Conservation (phyloP, 345 rosid genomes). For the Lagerstroemia speciosa region DNA sequence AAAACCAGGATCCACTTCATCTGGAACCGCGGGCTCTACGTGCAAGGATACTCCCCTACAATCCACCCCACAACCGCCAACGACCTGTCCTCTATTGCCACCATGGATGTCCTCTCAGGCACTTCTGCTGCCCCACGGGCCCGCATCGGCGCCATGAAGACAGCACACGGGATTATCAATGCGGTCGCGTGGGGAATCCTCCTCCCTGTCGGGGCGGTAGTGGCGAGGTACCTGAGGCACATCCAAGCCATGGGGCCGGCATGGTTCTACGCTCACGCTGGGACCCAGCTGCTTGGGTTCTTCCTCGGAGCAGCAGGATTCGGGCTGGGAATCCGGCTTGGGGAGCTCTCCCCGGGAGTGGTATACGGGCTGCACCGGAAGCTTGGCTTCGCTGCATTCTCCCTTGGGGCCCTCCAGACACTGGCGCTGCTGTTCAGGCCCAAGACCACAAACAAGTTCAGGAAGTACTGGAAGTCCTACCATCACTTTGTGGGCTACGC, state of each 20-base stretch:
- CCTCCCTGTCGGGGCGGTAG: constrained; percentile 58
- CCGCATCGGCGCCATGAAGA: constrained; percentile 30
- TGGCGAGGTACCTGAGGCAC: constrained; percentile 72
- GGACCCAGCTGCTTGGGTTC: constrained; percentile 47
- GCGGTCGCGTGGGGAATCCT: constrained; percentile 74
- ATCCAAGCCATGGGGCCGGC: constrained; percentile 59
- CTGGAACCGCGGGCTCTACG: constrained; percentile 97
- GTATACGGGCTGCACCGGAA: constrained; percentile 64
- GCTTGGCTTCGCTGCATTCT: constrained; percentile 62
- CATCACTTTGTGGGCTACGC: constrained; percentile 92
- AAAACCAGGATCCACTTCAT: constrained; percentile 63
- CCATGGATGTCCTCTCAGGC: constrained; percentile 69
- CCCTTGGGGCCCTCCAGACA: constrained; percentile 58
- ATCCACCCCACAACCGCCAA: constrained; percentile 84
- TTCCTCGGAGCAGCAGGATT: constrained; percentile 67
- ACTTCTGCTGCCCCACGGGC: constrained; percentile 21
- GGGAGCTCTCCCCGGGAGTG: constrained; percentile 60
- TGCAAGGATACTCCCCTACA: constrained; percentile 95
- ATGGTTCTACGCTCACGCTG: constrained; percentile 84
- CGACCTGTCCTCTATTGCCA: constrained; percentile 71
- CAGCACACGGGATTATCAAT: constrained; percentile 51
- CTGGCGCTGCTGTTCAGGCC: constrained; percentile 80
- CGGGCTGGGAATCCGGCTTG: constrained; percentile 61
- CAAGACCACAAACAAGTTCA: constrained; percentile 67
- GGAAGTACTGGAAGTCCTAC: constrained; percentile 95